Base-by-base conservation (phyloP, 306 rosid species). In the Gastrolobium bilobum region DNA sequence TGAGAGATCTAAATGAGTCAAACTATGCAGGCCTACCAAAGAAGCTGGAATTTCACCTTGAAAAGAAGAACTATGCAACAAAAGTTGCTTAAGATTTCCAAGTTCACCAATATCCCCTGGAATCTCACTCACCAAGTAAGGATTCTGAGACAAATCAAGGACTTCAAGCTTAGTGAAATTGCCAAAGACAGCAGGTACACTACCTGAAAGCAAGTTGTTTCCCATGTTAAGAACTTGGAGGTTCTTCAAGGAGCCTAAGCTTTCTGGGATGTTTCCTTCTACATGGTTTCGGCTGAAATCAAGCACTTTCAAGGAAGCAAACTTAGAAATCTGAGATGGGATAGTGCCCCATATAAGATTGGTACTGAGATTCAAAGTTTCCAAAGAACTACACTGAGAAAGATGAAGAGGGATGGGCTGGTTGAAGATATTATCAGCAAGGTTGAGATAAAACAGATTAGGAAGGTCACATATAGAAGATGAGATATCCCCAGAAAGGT, bases 381-480 rank as follows among this genome's bases (percentile, higher is more conserved):
- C 82, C 86, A 95, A 79, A 6, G 89, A 84, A 53, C 79, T 75
- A 54, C 99, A 95, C 77, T 74, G 86, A 50, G 99, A 87, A 71
- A 95, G 98, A 40, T 90, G 98, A 47, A 95, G 99, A 75, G 98
- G 99, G n/a, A 95, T 95, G 56, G 99, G 87, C 33, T 95, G 91
- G 87, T 87, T 91, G 78, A 95, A 93, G 30, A 74, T 64, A 43
- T 95, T 95, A 65, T 90, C 92, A 43, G 99, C 98, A 56, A 95
- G 97, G 73, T 91, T 93, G 53, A 95, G 96, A 64, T 76, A 53
- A n/a, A 91, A 79, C 31, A 95, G 86, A 37, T 78, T 66, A 29
- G 77, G 89, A 69, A 95, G 94, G 57, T 83, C 81, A 66, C 99
- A 95, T 5, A 93, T 68, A 2, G 90, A 79, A 56, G 98, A 68